Evolutionary conservation across 83 land plant species (phyloP), one percentile per base, ranked within the genome.

Genomic region (Picea mariana): DNA sequence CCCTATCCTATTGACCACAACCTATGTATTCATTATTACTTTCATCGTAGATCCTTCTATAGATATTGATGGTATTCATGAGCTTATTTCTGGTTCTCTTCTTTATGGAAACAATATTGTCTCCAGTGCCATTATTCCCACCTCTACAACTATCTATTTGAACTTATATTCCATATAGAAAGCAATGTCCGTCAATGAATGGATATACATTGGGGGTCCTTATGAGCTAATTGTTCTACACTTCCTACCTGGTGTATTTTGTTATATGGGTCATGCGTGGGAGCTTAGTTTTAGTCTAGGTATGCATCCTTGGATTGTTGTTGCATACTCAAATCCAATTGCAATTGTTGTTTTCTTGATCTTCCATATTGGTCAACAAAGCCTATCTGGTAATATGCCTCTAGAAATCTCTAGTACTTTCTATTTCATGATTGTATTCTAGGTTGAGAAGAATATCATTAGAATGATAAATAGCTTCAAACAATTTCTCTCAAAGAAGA

Each of bases 391-490:
- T 44, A 44, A 49, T 82, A 82, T 82, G 81, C 80, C 84, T 82
- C 69, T 82, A 73, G 84, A 67, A 34, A 76, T 82, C 23, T 82
- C 24, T 76, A 75, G 84, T 82, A 76, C 80, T 62, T 82, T 82
- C 26, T 77, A 82, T 80, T 78, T 83, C 62, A 83, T 83, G 81
- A 83, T 78, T 24, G 67, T 82, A 34, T 82, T 82, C 83, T 23
- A 82, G 55, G 47, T 21, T 78, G 73, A 83, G n/a, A 81, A 78
- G 18, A 83, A 83, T 59, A 83, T 34, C 34, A 34, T 34, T 34
- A 34, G 34, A 34, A 34, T 1, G 34, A 34, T 34, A 34, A 34
- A 34, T 34, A 34, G 2, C 1, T 34, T 34, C 34, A 34, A 34
- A 34, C 34, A 34, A 34, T 34, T 34, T 34, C 34, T 34, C 34